Percentiles rank a stretch among this genome's conserved stretches.
Evolutionary conservation across 2,329 filamentous ascomycete genomes (phyloP).

Genomic region (Phialophora macrospora): DNA sequence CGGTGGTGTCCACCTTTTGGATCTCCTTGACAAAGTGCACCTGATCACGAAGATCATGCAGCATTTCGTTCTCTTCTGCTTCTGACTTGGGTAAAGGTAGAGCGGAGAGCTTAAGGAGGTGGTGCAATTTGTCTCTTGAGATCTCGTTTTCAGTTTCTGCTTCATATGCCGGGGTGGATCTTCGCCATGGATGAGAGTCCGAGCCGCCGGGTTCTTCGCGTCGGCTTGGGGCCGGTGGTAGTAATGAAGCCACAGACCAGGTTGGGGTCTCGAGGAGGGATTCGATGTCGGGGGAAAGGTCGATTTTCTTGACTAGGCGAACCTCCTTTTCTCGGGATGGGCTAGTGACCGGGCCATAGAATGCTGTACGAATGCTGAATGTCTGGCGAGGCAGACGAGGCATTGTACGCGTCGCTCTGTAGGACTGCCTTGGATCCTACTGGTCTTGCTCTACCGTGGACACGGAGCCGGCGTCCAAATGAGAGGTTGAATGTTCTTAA

Average conservation of each 20-base stretch:
- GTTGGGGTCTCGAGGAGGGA: constrained; percentile 70
- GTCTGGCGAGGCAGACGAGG: constrained; percentile 23
- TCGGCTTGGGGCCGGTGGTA: constrained; percentile 52
- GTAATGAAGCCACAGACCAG: constrained; percentile 81
- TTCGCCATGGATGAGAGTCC: not conserved
- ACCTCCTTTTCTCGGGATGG: constrained; percentile 19
- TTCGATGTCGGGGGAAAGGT: constrained; percentile 33
- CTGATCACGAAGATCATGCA: constrained; percentile 76
- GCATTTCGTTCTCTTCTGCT: constrained; percentile 71
- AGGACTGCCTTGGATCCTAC: not conserved
- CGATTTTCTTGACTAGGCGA: constrained; percentile 28
- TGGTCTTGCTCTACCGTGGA: not conserved
- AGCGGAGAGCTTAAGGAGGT: constrained; percentile 86
- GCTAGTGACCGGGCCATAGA: constrained; percentile 21
- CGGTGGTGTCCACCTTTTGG: constrained; percentile 75
- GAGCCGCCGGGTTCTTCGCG: not conserved
- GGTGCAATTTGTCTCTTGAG: constrained; percentile 71
- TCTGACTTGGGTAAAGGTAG: constrained; percentile 68
- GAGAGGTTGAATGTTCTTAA: constrained; percentile 3
- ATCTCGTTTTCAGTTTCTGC: constrained; percentile 51
- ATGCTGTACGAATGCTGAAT: constrained; percentile 23
- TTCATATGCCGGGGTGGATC: not conserved
- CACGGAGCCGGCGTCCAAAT: not conserved
- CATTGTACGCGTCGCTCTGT: constrained; percentile 9
- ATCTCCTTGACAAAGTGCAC: constrained; percentile 89